phyloP scores from a whole-genome alignment of 768 basidiomycete species.

The Tricholomella constricta region DNA sequence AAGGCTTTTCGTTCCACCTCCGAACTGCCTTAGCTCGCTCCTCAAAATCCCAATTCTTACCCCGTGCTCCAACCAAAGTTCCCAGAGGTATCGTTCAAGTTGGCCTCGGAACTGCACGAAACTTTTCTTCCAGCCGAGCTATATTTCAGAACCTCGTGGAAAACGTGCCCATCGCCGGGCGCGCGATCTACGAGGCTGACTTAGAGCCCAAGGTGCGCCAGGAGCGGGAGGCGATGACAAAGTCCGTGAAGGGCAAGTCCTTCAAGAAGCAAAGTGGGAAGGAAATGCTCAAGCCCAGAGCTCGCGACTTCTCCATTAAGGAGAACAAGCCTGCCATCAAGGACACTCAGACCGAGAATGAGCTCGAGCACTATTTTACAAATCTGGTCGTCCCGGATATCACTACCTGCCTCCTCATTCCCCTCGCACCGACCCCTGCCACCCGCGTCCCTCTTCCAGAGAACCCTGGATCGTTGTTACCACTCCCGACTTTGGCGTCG shows the following conservation, averaged over 20 bases:
- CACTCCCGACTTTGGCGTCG: conserved; percentile 50
- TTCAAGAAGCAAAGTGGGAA: conserved; percentile 27
- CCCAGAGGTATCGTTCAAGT: conserved; percentile 61
- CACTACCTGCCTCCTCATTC: conserved; percentile 71
- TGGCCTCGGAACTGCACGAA: conserved; percentile 75
- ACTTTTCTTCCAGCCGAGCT: conserved; percentile 72
- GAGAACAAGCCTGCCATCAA: conserved; percentile 10
- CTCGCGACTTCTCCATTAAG: conserved; percentile 16
- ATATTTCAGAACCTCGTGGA: conserved; percentile 80
- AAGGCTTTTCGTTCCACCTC: conserved; percentile 57
- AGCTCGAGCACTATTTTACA: conserved; percentile 67
- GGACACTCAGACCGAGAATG: conserved; percentile 21
- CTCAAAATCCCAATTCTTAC: conserved; percentile 52
- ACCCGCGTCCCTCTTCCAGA: conserved; percentile 59
- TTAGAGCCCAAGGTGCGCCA: conserved; percentile 60
- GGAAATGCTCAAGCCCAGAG: conserved; percentile 36
- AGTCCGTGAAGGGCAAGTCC: conserved; percentile 25
- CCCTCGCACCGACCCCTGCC: conserved; percentile 75
- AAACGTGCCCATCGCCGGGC: conserved; percentile 75
- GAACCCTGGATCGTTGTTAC: conserved; percentile 43
- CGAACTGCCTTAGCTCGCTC: conserved; percentile 52
- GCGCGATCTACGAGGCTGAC: conserved; percentile 76
- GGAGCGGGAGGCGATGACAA: conserved; percentile 36
- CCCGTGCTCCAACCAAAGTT: conserved; percentile 49
- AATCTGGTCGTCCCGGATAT: conserved; percentile 37